Base-by-base conservation (phyloP, 2,329 filamentous ascomycete species). In the Helotiales sp. region DNA sequence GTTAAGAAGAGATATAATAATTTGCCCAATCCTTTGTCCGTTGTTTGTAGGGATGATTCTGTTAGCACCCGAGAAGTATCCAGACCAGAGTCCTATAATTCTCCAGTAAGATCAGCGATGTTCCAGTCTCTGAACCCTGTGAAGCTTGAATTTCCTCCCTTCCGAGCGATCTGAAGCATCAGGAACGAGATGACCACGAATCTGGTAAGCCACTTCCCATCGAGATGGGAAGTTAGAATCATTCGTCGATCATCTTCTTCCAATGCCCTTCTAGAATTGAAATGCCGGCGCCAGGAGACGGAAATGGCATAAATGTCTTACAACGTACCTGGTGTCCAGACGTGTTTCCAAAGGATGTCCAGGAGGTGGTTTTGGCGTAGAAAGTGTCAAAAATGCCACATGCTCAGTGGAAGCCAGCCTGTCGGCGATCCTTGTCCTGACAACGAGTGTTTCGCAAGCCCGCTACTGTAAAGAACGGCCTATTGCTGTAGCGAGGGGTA, bases 371-470 rank as follows among this genome's bases (percentile, higher is more conserved):
- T 50, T 51, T 54, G 46, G 24, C 36, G 33, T 22, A 24, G 34
- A 19, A 33, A 24, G 42, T 52, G 48, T 38, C 50, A 34, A 46
- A n/a, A 31, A 44, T 47, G 52, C 40, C 42, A 49, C 31, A 29
- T 50, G 36, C 22, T 36, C 13, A 25, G 22, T 24, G 42, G 31
- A 52, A 36, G 42, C 24, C 33, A 34, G 40, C 17, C 54, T 58
- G 59, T 55, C 57, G 30, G 54, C 50, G 34, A 59, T 54, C 62
- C 62, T 47, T 50, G 60, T 58, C 44, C 56, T 58, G 47, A 61
- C 62, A 40, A 50, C 55, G 44, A 61, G 54, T 54, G 62, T 64
- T 63, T 64, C 58, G 57, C 54, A 50, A 17, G 24, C n/a, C 55
- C 25, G 29, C n/a, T 38, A 10, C 9, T 22, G 22, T 40, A 15